phyloP scores from a whole-genome alignment of 1,284 basidiomycete genomes.

The Somion occarium region DNA sequence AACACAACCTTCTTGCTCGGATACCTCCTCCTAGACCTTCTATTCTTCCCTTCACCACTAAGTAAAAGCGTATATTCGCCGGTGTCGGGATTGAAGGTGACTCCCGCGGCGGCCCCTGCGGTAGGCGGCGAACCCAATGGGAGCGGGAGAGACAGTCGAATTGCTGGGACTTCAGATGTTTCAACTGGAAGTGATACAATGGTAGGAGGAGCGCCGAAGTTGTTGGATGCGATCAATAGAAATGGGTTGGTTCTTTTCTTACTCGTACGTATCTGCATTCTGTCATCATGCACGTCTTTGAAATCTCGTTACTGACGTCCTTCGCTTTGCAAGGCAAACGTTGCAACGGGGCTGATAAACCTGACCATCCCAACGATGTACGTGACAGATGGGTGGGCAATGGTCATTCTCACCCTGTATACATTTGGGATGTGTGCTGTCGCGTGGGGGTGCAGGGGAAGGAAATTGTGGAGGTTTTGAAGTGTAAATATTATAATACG shows the following conservation, averaged over 20 bases:
- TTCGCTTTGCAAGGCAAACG: constrained; percentile 77
- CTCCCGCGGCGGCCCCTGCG: background rate
- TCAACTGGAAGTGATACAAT: constrained; percentile 12
- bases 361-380: constrained; percentile 84
- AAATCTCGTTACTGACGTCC: too few relatives aligned
- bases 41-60: constrained; percentile 51
- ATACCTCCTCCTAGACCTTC: constrained; percentile 75
- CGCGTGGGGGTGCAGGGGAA: constrained; percentile 50
- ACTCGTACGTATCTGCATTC: constrained; percentile 57
- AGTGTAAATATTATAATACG: too few relatives aligned
- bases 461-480: constrained; percentile 29
- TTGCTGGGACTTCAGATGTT: constrained; percentile 11
- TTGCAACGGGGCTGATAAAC: constrained; percentile 85
- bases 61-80: constrained; percentile 31
- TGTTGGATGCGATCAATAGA: constrained; percentile 80
- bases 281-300: too few relatives aligned
- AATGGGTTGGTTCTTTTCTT: constrained; percentile 84
- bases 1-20: constrained; percentile 84
- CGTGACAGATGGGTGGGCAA: constrained; percentile 47
- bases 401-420: constrained; percentile 68
- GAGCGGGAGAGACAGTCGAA: background rate
- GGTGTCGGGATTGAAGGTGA: constrained; percentile 35
- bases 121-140: background rate
- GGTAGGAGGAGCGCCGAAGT: constrained; percentile 39
- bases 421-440: constrained; percentile 49